Evolutionary conservation across 495 filamentous ascomycete species (phyloP), one percentile per base, ranked within the genome.

Genomic region (Hyphodiscus hymeniophilus): DNA sequence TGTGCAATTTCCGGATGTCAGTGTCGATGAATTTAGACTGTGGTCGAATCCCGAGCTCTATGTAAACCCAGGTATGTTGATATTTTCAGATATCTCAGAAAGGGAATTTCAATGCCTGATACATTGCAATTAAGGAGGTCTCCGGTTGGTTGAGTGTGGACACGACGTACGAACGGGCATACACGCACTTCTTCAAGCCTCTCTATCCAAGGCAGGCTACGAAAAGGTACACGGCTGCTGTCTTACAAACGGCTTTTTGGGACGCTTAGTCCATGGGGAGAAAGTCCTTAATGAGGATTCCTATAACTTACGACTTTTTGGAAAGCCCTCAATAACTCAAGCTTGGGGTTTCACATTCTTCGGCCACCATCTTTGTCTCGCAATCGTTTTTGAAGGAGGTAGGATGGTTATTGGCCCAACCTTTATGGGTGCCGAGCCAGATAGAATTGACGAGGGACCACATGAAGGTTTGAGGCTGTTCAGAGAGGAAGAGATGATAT

Each of bases 351-450:
- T 72, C 60, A 74, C 76, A 0, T 81, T 87, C 62, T 89, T 84
- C 68, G 85, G 84, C 16, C 84, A 89, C 63, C 85, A 89, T 52
- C 67, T 88, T 5, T 85, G 81, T 45, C 66, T 88, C 18, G 77
- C 77, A 59, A 66, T 85, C 31, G 82, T 88, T 55, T 64, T 86
- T 24, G 69, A 77, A 49, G 65, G 63, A 28, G 61, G 66, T 5
- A 79, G 84, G 58, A 75, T 84, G 42, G 63, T 87, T 21, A 68
- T 82, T 12, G 73, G 72, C 10, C 85, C 85, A 2, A 83, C 77
- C 67, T 89, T 89, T 64, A 82, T 79, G 1, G 85, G 85, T 41
- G 84, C 85, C 0, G 85, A 89, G 64, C 85, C 85, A 0, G 85
- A 88, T 43, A 54, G 76, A 50, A 82, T 89, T 51, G 85, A 88